Percentiles rank a stretch among this genome's conserved stretches.
Conservation (phyloP, 495 filamentous ascomycete species). For the Astrocystis sublimbata region DNA sequence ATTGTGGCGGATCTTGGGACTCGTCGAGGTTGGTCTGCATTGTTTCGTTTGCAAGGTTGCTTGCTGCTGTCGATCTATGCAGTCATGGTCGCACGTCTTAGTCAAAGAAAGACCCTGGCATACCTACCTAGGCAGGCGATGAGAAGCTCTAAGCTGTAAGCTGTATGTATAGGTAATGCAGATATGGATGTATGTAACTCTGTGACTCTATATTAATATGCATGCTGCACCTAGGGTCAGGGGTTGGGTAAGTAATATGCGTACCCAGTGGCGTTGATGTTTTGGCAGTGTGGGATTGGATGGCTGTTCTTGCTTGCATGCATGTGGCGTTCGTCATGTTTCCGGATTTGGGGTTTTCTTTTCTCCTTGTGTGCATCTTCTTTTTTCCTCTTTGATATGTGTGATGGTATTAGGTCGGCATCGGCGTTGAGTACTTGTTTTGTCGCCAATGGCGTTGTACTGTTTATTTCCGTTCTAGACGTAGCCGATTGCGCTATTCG, state of each 20-base stretch:
- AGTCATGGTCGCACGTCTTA: neutral
- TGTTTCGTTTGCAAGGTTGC: no score
- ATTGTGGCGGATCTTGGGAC: neutral
- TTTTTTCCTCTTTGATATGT: neutral
- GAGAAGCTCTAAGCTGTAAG: no score
- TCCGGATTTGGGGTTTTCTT: neutral
- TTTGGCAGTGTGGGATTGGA: conserved; percentile 2
- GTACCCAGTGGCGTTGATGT: conserved; percentile 4
- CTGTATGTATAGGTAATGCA: no score
- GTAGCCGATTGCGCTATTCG: neutral
- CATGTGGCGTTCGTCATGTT: conserved; percentile 10
- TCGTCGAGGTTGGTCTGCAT: neutral
- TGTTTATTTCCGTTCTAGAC: neutral
- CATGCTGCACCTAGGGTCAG: no score
- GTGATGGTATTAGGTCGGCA: neutral
- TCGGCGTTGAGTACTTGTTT: no score
- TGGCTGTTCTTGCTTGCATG: neutral
- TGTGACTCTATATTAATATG: no score
- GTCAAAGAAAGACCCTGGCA: neutral
- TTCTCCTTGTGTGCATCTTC: neutral
- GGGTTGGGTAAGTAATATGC: no score
- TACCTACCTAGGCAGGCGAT: no score
- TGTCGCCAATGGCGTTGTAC: neutral
- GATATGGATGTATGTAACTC: no score
- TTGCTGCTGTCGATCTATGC: neutral